Evolutionary conservation across 306 rosid species (phyloP), one percentile per base, ranked within the genome.

Genomic region (Acacia crassicarpa): DNA sequence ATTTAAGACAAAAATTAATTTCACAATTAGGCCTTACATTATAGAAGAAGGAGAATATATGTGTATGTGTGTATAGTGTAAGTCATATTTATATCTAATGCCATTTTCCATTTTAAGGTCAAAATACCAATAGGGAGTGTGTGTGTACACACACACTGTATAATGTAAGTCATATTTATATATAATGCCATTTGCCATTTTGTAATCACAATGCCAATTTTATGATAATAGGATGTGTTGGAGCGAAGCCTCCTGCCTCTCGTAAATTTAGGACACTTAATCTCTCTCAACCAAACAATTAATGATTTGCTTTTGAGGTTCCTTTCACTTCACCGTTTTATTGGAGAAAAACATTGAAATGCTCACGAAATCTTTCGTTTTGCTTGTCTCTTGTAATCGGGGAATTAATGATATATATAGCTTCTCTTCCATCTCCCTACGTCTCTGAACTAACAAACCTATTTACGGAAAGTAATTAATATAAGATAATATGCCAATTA

Each of bases 41-140:
- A 5, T 0, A 5, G 6, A 35, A 0, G 40, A 5, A 0, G 7
- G 38, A 0, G 6, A 0, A 0, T 4, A 4, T 4, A n/a, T n/a
- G n/a, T n/a, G n/a, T 4, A 6, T 4, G 38, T 35, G 38, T 35
- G 1, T 32, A 49, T 49, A 54, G 6, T 19, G 59, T 5, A 61
- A 23, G 35, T 30, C 35, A 61, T 23, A 61, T 61, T 58, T 58
- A 22, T 58, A 61, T 22, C 17, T 16, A 15, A 4, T 6, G 7
- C 1, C 16, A 22, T 61, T 61, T 62, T 38, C 14, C 68, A 62
- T 62, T 62, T 62, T 4, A 9, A 30, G 30, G n/a, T 27, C 41
- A 13, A 27, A 27, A 30, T 63, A n/a, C 11, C 41, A 5, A 32
- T 14, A 1, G 9, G 44, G 48, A 44, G 48, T 44, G 7, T 41